Evolutionary conservation across 2,329 filamentous ascomycete species (phyloP).

Genomic region (Westerdykella sp.): DNA sequence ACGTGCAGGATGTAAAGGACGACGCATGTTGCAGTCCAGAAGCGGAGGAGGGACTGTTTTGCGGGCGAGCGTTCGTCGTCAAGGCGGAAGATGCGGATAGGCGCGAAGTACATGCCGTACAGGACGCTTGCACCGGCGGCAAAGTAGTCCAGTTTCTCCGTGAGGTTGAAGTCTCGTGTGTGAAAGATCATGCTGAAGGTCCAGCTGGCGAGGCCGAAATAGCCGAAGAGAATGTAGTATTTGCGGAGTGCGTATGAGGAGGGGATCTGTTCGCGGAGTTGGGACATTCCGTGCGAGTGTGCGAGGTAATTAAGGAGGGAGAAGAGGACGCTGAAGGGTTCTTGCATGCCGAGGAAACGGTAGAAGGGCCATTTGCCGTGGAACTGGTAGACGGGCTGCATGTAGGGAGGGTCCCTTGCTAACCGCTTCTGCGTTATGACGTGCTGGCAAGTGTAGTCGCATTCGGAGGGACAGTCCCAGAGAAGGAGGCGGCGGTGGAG

Average conservation of each 20-base stretch:
- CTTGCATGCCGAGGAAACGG: conserved; percentile 86
- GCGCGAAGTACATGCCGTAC: conserved; percentile 83
- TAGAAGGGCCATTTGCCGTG: conserved; percentile 98
- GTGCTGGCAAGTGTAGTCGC: conserved; percentile 97
- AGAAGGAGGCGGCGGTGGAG: conserved; percentile 78
- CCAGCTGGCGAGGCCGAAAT: conserved; percentile 79
- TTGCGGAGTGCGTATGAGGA: conserved; percentile 65
- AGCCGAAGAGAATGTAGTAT: conserved; percentile 76
- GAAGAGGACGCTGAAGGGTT: conserved; percentile 90
- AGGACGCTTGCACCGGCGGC: conserved; percentile 83
- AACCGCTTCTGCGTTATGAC: conserved; percentile 72
- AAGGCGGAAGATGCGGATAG: conserved; percentile 75
- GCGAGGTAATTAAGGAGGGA: conserved; percentile 85
- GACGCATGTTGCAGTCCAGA: conserved; percentile 71
- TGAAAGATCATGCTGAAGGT: conserved; percentile 87
- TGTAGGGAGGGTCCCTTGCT: conserved; percentile 56
- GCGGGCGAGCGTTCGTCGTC: conserved; percentile 52
- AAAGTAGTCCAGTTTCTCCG: conserved; percentile 96
- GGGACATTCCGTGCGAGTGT: conserved; percentile 69
- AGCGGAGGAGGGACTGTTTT: conserved; percentile 53
- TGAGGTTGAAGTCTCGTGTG: conserved; percentile 74
- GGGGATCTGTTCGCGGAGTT: conserved; percentile 65
- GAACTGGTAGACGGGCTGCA: conserved; percentile 73
- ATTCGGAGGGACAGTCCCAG: conserved; percentile 90
- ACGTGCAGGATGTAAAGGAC: conserved; percentile 70